phyloP scores from a whole-genome alignment of 129 eudicot species.

The Escallonia herrerae region DNA sequence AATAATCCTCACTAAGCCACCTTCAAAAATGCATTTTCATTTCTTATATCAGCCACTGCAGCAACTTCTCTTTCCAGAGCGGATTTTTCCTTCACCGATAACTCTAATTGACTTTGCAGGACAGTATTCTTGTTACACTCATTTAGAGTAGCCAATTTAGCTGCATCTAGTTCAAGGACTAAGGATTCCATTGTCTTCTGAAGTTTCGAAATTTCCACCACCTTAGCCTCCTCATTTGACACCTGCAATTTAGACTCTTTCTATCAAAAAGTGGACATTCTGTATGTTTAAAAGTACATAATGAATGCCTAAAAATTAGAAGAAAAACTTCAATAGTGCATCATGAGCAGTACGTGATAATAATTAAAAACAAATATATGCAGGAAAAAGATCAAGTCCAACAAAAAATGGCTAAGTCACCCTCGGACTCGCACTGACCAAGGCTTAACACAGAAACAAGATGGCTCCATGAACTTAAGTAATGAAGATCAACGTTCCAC shows the following conservation, averaged over 20 bases:
- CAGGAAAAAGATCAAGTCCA: too few species aligned
- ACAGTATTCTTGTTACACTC: constrained; percentile 76
- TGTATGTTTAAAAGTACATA: too few species aligned
- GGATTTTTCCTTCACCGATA: constrained; percentile 72
- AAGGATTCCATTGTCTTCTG: constrained; percentile 65
- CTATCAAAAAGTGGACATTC: constrained; percentile 8
- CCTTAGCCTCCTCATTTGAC: constrained; percentile 72
- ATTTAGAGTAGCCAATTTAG: constrained; percentile 64
- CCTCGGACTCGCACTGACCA: too few species aligned
- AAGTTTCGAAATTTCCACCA: constrained; percentile 73
- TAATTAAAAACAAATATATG: too few species aligned
- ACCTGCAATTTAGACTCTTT: constrained; percentile 41
- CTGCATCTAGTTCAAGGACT: constrained; percentile 68
- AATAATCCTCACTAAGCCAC: constrained; percentile 16
- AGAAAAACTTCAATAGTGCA: too few species aligned
- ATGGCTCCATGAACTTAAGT: too few species aligned
- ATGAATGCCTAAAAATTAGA: too few species aligned
- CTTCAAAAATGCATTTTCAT: constrained; percentile 71
- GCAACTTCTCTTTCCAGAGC: constrained; percentile 57
- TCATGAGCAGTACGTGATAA: too few species aligned
- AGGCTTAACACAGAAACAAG: too few species aligned
- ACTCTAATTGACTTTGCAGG: constrained; percentile 54
- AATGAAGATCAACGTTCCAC: too few species aligned
- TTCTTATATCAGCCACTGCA: constrained; percentile 52
- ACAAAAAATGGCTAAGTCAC: too few species aligned